phyloP scores from a whole-genome alignment of 768 basidiomycete genomes.

The Suillus variegatus region DNA sequence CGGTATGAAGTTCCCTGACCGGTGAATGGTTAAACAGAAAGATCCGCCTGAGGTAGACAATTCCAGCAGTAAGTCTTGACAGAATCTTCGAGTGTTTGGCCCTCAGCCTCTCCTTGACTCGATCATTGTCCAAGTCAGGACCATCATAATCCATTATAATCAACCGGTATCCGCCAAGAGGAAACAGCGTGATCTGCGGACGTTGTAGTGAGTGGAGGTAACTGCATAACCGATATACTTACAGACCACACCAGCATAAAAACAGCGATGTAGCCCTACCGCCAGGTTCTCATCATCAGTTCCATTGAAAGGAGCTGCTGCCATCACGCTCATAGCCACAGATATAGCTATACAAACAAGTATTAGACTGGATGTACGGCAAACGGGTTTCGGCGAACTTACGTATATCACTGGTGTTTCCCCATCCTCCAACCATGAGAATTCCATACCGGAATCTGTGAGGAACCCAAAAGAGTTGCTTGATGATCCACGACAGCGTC shows the following conservation, averaged over 20 bases:
- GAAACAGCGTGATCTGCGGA: conserved; percentile 61
- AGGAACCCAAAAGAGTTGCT: conserved; percentile 74
- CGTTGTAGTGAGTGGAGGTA: not conserved
- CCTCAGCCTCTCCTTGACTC: conserved; percentile 48
- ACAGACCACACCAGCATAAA: conserved; percentile 65
- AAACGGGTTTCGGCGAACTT: conserved; percentile 23
- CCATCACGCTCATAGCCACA: conserved; percentile 64
- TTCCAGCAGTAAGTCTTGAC: conserved; percentile 8
- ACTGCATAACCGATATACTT: conserved; percentile 15
- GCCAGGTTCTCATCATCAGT: conserved; percentile 57
- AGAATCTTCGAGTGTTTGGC: conserved; percentile 31
- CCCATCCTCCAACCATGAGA: conserved; percentile 68
- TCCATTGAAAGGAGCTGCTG: conserved; percentile 61
- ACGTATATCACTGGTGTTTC: conserved; percentile 74
- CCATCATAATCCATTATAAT: conserved; percentile 66
- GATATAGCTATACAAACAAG: conserved; percentile 52
- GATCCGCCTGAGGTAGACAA: conserved; percentile 12
- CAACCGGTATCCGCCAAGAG: conserved; percentile 55
- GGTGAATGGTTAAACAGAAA: too few species aligned
- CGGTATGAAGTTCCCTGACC: not conserved
- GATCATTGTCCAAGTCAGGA: conserved; percentile 60
- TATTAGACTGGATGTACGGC: not conserved
- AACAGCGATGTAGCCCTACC: conserved; percentile 64
- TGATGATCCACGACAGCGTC: conserved; percentile 52
- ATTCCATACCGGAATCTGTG: conserved; percentile 75